A percentile compares a stretch with the other conserved stretches of the same genome.
Conservation (phyloP, 192 early-diverging fungal genomes). For the Phlyctochytrium bullatum region DNA sequence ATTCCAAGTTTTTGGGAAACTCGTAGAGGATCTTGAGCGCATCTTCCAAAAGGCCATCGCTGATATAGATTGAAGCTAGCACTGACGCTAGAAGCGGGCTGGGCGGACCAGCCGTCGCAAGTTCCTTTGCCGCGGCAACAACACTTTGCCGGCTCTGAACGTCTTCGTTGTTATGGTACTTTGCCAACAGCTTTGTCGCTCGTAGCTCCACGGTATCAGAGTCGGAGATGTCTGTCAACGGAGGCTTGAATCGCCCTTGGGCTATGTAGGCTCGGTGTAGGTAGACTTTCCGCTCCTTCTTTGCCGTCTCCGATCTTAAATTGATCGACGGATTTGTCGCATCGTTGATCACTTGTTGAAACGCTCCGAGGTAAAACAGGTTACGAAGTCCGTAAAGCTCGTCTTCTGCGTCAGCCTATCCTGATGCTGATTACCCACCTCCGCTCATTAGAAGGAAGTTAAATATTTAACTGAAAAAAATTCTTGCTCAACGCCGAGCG, state of each 20-base stretch:
- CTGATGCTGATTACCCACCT: too few species aligned
- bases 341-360: slow-evolving; percentile 68
- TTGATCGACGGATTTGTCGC: slow-evolving; percentile 35
- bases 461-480: too few species aligned
- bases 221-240: slow-evolving; percentile 56
- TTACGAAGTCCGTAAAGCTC: slow-evolving; percentile 36
- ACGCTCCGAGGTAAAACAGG: slow-evolving; percentile 62
- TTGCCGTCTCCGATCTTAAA: slow-evolving; percentile 19
- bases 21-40: slow-evolving; percentile 68
- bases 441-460: too few species aligned
- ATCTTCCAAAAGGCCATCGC: slow-evolving; percentile 63
- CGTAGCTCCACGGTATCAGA: slow-evolving; percentile 54
- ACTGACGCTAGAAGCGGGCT: slow-evolving; percentile 50
- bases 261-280: slow-evolving; percentile 81
- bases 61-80: slow-evolving; percentile 60
- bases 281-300: slow-evolving; percentile 58
- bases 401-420: too few species aligned
- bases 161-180: slow-evolving; percentile 30
- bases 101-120: slow-evolving; percentile 53
- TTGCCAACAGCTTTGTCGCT: slow-evolving; percentile 67
- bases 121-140: slow-evolving; percentile 44
- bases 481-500: too few species aligned
- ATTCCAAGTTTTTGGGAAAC: slow-evolving; percentile 76
- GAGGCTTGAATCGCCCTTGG: slow-evolving; percentile 62
- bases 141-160: slow-evolving; percentile 40